Conservation (phyloP, 2,329 filamentous ascomycete species). For the Daldinia eschscholtzii region DNA sequence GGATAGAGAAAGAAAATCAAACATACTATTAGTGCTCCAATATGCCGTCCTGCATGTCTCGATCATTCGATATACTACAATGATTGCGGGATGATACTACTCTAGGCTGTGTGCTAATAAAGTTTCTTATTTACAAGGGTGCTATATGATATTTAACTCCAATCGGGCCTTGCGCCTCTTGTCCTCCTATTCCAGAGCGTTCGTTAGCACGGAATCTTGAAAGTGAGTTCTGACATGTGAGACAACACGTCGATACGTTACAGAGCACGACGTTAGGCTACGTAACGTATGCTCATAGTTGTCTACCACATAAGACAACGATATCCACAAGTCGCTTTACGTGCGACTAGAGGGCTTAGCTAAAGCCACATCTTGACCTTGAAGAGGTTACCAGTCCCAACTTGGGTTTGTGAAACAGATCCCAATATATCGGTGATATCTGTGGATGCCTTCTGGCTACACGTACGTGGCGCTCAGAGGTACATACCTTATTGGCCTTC, state of each 20-base stretch:
- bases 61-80: constrained; percentile 2
- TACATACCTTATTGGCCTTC: neutral
- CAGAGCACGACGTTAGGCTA: neutral
- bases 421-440: neutral
- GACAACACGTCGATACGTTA: neutral
- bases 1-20: constrained; percentile 15
- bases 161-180: neutral
- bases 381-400: neutral
- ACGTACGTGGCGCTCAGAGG: neutral
- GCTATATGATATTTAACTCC: constrained; percentile 3
- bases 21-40: neutral
- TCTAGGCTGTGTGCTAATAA: constrained; percentile 3
- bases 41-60: neutral
- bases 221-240: neutral
- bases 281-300: neutral
- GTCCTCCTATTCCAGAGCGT: constrained; percentile 2
- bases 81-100: neutral
- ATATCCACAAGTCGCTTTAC: neutral
- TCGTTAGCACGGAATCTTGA: neutral
- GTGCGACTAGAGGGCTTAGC: too few species aligned
- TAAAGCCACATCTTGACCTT: neutral
- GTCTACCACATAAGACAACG: neutral
- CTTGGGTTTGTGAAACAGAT: neutral
- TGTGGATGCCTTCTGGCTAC: neutral
- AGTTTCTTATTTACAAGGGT: neutral